Evolutionary conservation across 768 basidiomycete species (phyloP).

Genomic region (Leccinellum luteum): DNA sequence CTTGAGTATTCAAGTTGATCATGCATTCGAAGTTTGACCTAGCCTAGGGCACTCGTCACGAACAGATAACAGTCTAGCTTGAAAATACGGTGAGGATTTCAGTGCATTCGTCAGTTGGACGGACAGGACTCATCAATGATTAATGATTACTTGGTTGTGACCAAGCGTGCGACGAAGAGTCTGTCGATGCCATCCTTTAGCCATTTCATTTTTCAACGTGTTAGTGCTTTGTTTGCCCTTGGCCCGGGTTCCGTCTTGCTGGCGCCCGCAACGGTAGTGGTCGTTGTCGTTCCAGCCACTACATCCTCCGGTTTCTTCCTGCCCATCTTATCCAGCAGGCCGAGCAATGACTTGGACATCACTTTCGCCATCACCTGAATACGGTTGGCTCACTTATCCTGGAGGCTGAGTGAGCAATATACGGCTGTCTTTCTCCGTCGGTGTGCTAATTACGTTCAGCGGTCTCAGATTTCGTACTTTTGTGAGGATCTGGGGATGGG

Average conservation of each 20-base stretch:
- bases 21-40: neutral
- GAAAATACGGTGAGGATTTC: no score
- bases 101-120: no score
- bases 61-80: neutral
- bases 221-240: neutral
- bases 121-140: neutral
- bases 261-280: neutral
- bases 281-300: neutral
- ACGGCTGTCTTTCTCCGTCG: neutral
- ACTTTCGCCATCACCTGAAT: slow-evolving; percentile 41
- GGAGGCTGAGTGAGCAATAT: slow-evolving; percentile 44
- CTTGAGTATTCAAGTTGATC: neutral
- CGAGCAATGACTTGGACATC: slow-evolving; percentile 43
- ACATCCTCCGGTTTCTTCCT: slow-evolving; percentile 13
- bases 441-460: slow-evolving; percentile 23
- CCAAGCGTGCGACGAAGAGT: neutral
- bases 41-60: neutral
- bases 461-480: slow-evolving; percentile 49
- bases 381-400: no score
- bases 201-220: no score
- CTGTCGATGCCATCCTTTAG: no score
- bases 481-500: slow-evolving; percentile 55
- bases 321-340: slow-evolving; percentile 23
- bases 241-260: neutral
- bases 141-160: neutral